A percentile compares a stretch with the other conserved stretches of the same genome.
phyloP scores from a whole-genome alignment of 495 filamentous ascomycete genomes.

The Entonaema liquescens region DNA sequence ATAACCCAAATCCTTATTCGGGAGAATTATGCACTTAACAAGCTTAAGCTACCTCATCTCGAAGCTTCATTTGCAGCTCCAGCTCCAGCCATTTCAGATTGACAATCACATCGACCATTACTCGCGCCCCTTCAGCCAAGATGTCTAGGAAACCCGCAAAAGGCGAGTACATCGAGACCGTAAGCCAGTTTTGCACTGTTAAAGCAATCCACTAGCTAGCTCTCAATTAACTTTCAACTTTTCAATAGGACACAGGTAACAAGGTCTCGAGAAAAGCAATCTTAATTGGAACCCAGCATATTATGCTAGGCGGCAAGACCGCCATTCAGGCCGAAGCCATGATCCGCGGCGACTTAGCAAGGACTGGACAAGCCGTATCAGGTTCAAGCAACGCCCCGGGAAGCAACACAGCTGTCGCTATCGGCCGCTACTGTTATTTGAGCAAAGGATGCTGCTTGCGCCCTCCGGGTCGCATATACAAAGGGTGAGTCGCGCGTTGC shows the following conservation, averaged over 20 bases:
- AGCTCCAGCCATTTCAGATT: background rate
- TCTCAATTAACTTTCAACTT: conserved; percentile 15
- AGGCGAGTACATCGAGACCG: conserved; percentile 97
- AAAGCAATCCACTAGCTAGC: background rate
- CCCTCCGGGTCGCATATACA: conserved; percentile 78
- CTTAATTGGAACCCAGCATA: conserved; percentile 94
- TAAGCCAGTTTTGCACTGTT: conserved; percentile 49
- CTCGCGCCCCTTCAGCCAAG: conserved; percentile 17
- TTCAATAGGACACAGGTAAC: conserved; percentile 87
- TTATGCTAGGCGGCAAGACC: conserved; percentile 95
- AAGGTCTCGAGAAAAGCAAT: conserved; percentile 92
- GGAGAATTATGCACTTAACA: too few species aligned
- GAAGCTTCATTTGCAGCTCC: background rate
- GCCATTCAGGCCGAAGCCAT: conserved; percentile 91
- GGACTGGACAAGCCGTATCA: conserved; percentile 56
- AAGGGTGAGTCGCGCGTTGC: conserved; percentile 57
- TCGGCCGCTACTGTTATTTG: conserved; percentile 89
- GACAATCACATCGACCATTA: background rate
- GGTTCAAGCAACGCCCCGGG: conserved; percentile 48
- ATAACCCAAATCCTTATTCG: too few species aligned
- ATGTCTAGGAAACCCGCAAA: conserved; percentile 82
- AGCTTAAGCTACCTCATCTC: background rate
- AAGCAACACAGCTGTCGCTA: conserved; percentile 75
- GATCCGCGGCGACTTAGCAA: conserved; percentile 88
- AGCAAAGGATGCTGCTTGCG: conserved; percentile 74